phyloP scores from a whole-genome alignment of 176 grass and related monocot genomes.

The Eragrostis curvula region DNA sequence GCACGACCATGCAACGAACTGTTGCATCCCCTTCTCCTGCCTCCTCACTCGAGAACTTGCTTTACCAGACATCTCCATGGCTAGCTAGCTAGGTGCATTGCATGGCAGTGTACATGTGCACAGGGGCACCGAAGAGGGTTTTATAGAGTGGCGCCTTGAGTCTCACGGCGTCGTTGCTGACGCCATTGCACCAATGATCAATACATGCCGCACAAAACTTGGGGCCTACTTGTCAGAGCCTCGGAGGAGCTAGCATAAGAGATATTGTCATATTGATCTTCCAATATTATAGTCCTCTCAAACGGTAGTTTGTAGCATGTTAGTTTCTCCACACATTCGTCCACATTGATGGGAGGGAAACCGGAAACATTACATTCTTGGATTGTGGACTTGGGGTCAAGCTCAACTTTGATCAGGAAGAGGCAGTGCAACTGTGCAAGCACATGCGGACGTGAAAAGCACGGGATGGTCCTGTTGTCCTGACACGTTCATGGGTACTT shows the following conservation, averaged over 20 bases:
- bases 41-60: neutral
- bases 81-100: no score
- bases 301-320: no score
- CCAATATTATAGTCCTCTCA: no score
- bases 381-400: neutral
- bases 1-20: conserved; percentile 24
- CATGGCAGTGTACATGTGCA: neutral
- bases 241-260: neutral
- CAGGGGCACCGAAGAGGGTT: neutral
- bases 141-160: neutral
- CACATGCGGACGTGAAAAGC: neutral
- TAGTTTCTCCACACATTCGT: no score
- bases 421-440: neutral
- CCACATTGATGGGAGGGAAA: no score
- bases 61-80: neutral
- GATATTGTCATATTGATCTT: no score
- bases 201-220: neutral
- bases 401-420: neutral
- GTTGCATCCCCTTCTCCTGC: neutral
- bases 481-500: neutral
- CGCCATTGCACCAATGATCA: neutral
- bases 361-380: neutral
- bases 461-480: neutral
- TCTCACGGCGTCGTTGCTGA: neutral
- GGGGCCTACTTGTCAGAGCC: neutral